Conservation (phyloP, 2,329 filamentous ascomycete genomes). For the Arthrobotrys sinensis region DNA sequence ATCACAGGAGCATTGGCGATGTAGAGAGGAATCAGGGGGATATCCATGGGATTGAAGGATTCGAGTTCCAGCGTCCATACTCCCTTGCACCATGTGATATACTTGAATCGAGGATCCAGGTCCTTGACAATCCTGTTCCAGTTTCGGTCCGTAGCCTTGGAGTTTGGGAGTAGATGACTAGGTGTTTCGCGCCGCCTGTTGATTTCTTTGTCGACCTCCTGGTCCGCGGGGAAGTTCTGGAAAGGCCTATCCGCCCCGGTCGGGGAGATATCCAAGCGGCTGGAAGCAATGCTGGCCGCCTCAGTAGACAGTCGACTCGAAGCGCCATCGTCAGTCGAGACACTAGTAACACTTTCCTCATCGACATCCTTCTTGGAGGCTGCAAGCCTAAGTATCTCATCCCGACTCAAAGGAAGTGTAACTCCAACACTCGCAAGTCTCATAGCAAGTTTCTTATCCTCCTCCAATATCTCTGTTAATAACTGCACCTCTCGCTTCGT, state of each 20-base stretch:
- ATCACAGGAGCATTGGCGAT: conserved; percentile 55
- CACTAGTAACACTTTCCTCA: conserved; percentile 41
- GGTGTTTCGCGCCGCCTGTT: conserved; percentile 47
- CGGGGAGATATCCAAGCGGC: conserved; percentile 22
- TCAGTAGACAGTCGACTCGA: conserved; percentile 35
- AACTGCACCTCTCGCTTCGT: conserved; percentile 51
- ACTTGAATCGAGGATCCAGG: conserved; percentile 41
- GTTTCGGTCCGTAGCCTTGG: conserved; percentile 35
- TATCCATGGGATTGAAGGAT: conserved; percentile 54
- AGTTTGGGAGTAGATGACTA: conserved; percentile 50
- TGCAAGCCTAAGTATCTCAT: conserved; percentile 47
- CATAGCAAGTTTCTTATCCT: conserved; percentile 50
- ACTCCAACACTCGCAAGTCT: conserved; percentile 47
- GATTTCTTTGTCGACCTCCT: conserved; percentile 55
- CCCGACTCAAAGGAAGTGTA: conserved; percentile 49
- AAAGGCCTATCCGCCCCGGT: background rate
- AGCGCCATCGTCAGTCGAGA: conserved; percentile 35
- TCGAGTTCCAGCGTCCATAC: conserved; percentile 58
- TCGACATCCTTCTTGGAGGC: conserved; percentile 31
- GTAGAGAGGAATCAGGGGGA: conserved; percentile 52
- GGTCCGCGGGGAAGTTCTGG: conserved; percentile 42
- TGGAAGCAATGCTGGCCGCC: conserved; percentile 33
- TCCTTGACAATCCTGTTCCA: conserved; percentile 46
- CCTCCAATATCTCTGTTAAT: conserved; percentile 51
- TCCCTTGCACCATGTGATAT: conserved; percentile 55